Evolutionary conservation across 306 rosid genomes (phyloP), one percentile per base, ranked within the genome.

Genomic region (Betula pendula): DNA sequence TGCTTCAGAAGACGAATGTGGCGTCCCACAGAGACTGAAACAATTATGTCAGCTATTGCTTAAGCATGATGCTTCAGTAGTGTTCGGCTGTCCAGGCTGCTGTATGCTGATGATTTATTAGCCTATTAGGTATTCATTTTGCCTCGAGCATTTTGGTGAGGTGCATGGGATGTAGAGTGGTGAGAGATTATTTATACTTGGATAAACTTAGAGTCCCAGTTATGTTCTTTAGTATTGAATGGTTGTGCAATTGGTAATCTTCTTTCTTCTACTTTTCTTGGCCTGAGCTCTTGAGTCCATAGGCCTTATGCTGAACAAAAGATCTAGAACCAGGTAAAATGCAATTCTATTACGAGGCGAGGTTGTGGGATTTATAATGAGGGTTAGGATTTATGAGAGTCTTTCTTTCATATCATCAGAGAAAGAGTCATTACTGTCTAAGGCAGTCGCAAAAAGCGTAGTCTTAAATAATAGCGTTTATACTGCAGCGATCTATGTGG

Each of bases 1-100:
- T 60, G 74, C n/a, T 88, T 74, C 88, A 86, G 84, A 93, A 90
- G 81, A 83, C 96, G n/a, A 67, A 77, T 88, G 71, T 93, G 96
- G 97, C 92, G 96, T 75, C 97, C 97, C 12, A 77, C 78, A 35
- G 43, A 90, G 73, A 60, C 50, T 20, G 89, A 88, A 79, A 85
- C 87, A 15, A 42, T 88, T 49, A 58, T 49, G 35, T 85, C 91
- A 59, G 93, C 96, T 85, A 83, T 88, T 83, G 87, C 77, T 16
- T 85, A 81, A 81, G 62, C 45, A 52, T 48, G 76, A 16, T 24
- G 16, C 58, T 6, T 40, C 55, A 56, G 19, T 20, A 17, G 17
- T 17, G 43, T 42, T n/a, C 43, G 68, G 4, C 51, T 5, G 78
- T 53, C 4, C 17, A 79, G 78, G 82, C 71, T 72, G 47, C 45